Evolutionary conservation across 805 yeast genomes (phyloP), one percentile per base, ranked within the genome.

Genomic region (Debaryomyces tyrocola): DNA sequence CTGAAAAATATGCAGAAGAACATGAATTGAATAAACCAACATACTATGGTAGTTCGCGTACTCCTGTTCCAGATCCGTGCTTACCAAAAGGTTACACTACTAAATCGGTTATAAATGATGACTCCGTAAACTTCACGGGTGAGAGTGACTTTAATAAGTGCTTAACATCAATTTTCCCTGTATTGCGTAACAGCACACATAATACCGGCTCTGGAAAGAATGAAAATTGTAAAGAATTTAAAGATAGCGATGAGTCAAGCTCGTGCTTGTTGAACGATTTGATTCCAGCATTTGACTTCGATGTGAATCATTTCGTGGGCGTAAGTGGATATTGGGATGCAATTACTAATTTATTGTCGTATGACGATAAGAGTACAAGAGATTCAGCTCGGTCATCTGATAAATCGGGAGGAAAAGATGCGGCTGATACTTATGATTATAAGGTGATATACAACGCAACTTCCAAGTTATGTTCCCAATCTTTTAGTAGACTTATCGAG

Each of bases 271-370:
- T 82, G 36, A 70, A 73, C 40, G 83, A 80, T 51, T 59, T 73
- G 17, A 68, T 79, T 24, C 88, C 87, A 0, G 66, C 78, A 6
- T 77, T 83, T 62, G 82, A 78, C 52, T 80, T 83, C 55, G 77
- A 78, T 40, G 65, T 77, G 29, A 76, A 79, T 51, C 77, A 75
- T 47, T 83, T 84, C 47, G 67, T 80, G 35, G 89, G 87, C 0
- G 84, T 84, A 7, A 80, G 85, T 49, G 87, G 86, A 4, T 82
- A 82, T 57, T 82, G 85, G 83, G 83, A 83, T 54, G 77, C 83
- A 4, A 67, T 83, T 34, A 73, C 75, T n/a, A 69, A 72, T 41
- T 63, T 81, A 33, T 56, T 79, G 33, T 62, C 69, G 9, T 65
- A 62, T 53, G 59, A 59, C 11, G 64, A 69, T 8, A 33, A 37